phyloP scores from a whole-genome alignment of 2,329 filamentous ascomycete species.

The Aspergillus spinulosporus region DNA sequence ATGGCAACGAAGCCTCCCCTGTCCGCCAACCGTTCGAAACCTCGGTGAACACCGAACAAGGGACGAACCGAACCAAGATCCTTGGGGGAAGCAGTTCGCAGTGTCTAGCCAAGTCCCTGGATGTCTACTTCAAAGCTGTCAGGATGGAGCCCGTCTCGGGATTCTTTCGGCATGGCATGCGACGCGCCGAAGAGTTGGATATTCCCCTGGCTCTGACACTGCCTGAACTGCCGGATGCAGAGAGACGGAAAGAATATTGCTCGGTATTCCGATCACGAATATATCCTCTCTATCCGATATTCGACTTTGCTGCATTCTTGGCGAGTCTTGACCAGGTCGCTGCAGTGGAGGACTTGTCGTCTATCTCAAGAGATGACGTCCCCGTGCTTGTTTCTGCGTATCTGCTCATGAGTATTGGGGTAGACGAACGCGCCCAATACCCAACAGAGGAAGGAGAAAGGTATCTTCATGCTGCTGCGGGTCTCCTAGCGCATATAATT shows the following conservation, averaged over 20 bases:
- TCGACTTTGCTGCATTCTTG: background rate
- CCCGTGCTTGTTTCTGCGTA: constrained; percentile 2
- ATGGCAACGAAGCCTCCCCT: constrained; percentile 9
- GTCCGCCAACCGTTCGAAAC: constrained; percentile 19
- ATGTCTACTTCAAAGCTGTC: constrained; percentile 19
- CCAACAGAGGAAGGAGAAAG: constrained; percentile 15
- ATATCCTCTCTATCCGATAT: constrained; percentile 16
- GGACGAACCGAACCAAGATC: constrained; percentile 17
- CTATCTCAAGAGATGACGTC: constrained; percentile 4
- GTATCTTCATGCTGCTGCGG: constrained; percentile 17
- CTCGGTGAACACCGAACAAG: constrained; percentile 18
- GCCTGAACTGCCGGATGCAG: constrained; percentile 8
- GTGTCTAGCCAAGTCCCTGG: constrained; percentile 20
- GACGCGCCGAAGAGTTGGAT: constrained; percentile 19
- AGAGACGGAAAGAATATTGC: constrained; percentile 4
- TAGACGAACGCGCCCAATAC: constrained; percentile 13
- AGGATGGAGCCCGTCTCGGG: constrained; percentile 16
- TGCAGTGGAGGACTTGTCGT: background rate
- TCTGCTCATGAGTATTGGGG: constrained; percentile 15
- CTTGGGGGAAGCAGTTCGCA: constrained; percentile 21
- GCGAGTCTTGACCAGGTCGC: constrained; percentile 7
- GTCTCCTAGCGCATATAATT: constrained; percentile 16
- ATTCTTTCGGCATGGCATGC: constrained; percentile 18
- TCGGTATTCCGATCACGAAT: constrained; percentile 11
- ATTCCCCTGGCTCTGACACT: constrained; percentile 11